These are phyloP conservation scores for Hordeum vulgare DNA, from an alignment of 176 grass and related monocot genomes.

Conservation along the genomic window DNA sequence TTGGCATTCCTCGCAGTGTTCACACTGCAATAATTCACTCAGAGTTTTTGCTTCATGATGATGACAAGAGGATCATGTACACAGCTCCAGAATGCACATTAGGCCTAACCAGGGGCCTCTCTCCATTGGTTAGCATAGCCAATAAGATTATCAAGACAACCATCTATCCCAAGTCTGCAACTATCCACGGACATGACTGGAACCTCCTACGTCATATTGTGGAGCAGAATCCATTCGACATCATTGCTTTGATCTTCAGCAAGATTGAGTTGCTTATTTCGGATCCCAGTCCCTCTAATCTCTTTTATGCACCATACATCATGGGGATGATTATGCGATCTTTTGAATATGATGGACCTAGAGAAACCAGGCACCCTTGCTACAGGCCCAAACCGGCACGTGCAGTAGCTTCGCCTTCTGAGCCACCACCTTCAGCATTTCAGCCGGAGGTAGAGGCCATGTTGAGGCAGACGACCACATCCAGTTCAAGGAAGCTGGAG, in stretches of 20 bases:
- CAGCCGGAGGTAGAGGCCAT: neutral
- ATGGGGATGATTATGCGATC: slow-evolving; percentile 14
- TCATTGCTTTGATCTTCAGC: slow-evolving; percentile 5
- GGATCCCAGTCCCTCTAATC: neutral
- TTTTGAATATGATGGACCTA: neutral
- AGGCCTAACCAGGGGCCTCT: neutral
- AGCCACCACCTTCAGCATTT: neutral
- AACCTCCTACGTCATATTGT: slow-evolving; percentile 10
- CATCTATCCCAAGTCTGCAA: slow-evolving; percentile 7
- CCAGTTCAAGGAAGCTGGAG: neutral
- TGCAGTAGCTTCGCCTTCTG: slow-evolving; percentile 29
- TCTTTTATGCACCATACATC: slow-evolving; percentile 24
- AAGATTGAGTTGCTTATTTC: slow-evolving; percentile 3
- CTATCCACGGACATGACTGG: neutral
- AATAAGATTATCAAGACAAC: slow-evolving; percentile 11
- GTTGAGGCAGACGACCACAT: neutral
- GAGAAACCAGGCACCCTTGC: neutral
- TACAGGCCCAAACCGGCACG: slow-evolving; percentile 37
- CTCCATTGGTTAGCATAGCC: slow-evolving; percentile 15
- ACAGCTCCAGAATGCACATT: neutral
- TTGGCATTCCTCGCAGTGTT: neutral
- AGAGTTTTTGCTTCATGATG: neutral
- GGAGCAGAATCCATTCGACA: slow-evolving; percentile 3
- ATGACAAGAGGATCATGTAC: slow-evolving; percentile 20
- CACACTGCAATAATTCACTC: slow-evolving; percentile 16